A percentile compares a stretch with the other conserved stretches of the same genome.
These are phyloP conservation scores for Fusarium sp. DNA, from an alignment of 2,329 filamentous ascomycete genomes.

Conservation along the genomic window DNA sequence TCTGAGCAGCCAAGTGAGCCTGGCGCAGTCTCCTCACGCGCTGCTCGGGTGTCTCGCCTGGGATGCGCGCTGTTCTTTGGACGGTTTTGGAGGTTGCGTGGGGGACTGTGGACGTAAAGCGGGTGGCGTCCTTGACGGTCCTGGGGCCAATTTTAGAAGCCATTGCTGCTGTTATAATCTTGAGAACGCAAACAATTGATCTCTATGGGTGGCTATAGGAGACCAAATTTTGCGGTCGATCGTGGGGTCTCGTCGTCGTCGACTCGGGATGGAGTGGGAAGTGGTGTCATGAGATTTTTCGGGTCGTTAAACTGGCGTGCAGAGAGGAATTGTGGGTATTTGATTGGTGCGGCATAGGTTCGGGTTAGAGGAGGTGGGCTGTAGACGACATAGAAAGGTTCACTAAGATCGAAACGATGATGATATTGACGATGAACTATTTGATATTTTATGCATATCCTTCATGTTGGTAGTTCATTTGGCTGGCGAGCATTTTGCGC, in stretches of 20 bases:
- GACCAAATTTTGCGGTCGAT: slow-evolving; percentile 10
- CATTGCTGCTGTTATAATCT: slow-evolving; percentile 49
- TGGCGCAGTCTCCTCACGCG: slow-evolving; percentile 75
- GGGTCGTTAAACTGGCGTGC: slow-evolving; percentile 18
- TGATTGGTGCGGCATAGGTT: slow-evolving; percentile 54
- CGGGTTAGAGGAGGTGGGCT: slow-evolving; percentile 47
- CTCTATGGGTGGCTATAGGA: neutral
- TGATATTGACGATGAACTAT: neutral
- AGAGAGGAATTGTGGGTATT: slow-evolving; percentile 43
- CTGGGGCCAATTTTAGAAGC: slow-evolving; percentile 64
- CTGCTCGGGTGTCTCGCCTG: slow-evolving; percentile 73
- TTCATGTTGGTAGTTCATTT: neutral
- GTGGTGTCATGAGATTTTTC: slow-evolving; percentile 55
- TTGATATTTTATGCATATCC: neutral
- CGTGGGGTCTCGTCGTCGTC: slow-evolving; percentile 24
- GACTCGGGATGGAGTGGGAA: slow-evolving; percentile 41
- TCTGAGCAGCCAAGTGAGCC: slow-evolving; percentile 73
- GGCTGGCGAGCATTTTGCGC: rapidly evolving
- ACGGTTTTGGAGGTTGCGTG: slow-evolving; percentile 74
- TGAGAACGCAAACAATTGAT: slow-evolving; percentile 1
- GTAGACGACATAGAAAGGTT: neutral
- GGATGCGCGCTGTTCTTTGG: slow-evolving; percentile 47
- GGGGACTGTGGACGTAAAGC: slow-evolving; percentile 66
- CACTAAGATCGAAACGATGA: slow-evolving; percentile 1
- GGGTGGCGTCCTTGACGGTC: slow-evolving; percentile 82